Base-by-base conservation (phyloP, 768 basidiomycete species). In the Mrakia blollopis region DNA sequence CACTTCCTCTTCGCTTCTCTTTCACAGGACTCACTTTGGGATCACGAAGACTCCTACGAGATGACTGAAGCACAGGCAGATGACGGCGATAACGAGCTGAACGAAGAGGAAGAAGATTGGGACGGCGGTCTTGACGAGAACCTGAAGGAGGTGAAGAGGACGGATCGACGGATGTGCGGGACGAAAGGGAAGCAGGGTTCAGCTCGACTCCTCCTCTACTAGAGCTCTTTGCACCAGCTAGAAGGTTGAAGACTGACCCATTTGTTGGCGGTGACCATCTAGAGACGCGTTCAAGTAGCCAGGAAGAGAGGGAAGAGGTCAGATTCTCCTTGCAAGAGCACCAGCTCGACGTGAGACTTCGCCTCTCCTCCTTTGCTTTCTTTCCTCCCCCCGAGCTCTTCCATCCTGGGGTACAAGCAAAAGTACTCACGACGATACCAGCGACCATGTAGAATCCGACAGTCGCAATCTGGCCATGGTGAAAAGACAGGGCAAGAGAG, bases 31-130 rank as follows among this genome's bases (percentile, higher is more conserved):
- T 62, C 35, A 76, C 76, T 54, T 73, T 39, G 76, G 76, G 61
- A 77, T 62, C 32, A 65, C 71, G 16, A 67, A 74, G 80, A 70
- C 3, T 79, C 82, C 81, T n/a, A 81, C 80, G 30, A 81, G 39
- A 18, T 81, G 80, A 71, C 78, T 80, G n/a, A 86, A 79, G 28
- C 90, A 83, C 84, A 94, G 91, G 16, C 94, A 87, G 14, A 89
- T 47, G 39, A 92, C 89, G 11, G 94, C 94, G 73, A 95, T 92
- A 68, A 88, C 79, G 14, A 94, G 87, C 81, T 96, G 93, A 2
- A 87, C 85, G 85, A 91, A 89, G 23, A 95, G 87, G 87, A 96
- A 94, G 85, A 95, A 95, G 2, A 95, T 86, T 0, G 94, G 94
- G 3, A 88, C 88, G 21, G 86, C 82, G 25, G 92, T 92, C 30